Evolutionary conservation across 139 green algal genomes (phyloP).

Genomic region (Micractinium sp.): DNA sequence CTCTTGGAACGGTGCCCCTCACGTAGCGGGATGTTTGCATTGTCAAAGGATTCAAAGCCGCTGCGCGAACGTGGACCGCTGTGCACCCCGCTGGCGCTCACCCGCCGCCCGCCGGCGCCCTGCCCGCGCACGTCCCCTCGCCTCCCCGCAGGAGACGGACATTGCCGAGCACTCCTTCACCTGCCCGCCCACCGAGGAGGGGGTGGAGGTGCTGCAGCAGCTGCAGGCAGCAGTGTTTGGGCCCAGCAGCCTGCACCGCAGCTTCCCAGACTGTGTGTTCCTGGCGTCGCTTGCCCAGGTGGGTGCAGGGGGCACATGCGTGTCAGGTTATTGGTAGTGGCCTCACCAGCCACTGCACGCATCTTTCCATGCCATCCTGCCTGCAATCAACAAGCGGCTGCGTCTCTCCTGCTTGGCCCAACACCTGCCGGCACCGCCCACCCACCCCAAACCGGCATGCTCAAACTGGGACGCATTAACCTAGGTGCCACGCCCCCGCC

Average conservation of each 20-base stretch:
- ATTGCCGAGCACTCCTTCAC: constrained; percentile 5
- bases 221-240: constrained; percentile 37
- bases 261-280: constrained; percentile 5
- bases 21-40: too few species aligned
- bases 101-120: neutral
- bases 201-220: neutral
- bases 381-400: too few species aligned
- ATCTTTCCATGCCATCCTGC: neutral
- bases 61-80: too few species aligned
- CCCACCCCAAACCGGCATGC: neutral
- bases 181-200: constrained; percentile 7
- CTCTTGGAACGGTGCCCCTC: too few species aligned
- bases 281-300: constrained; percentile 21
- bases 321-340: neutral
- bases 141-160: constrained; percentile 31
- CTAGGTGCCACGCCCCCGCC: neutral
- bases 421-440: neutral
- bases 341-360: neutral
- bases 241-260: neutral
- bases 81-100: too few species aligned
- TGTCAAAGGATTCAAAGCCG: too few species aligned
- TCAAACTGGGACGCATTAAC: too few species aligned
- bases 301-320: neutral
- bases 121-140: too few species aligned
- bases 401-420: too few species aligned